Evolutionary conservation across 2,329 filamentous ascomycete genomes (phyloP).

Genomic region (Ophiostoma ulmi): DNA sequence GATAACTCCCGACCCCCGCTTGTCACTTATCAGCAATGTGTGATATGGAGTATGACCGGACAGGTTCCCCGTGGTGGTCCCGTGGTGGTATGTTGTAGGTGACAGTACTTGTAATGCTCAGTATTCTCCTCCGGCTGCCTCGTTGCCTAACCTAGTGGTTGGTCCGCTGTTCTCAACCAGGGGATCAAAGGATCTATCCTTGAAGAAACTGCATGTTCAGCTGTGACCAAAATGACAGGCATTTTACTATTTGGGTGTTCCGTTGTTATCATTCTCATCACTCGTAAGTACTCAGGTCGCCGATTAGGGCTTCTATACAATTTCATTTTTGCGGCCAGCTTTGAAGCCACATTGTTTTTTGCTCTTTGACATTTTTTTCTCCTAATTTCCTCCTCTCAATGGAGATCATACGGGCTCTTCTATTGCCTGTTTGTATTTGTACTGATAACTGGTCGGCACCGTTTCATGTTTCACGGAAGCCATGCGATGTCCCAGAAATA

Average conservation of each 20-base stretch:
- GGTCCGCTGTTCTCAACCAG: neutral
- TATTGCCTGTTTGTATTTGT: neutral
- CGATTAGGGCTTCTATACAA: neutral
- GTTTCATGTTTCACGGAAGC: constrained; percentile 1
- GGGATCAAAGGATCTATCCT: neutral
- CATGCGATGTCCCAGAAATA: constrained; percentile 1
- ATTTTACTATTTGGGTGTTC: neutral
- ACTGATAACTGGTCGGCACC: neutral
- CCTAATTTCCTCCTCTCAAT: neutral
- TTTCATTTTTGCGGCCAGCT: neutral
- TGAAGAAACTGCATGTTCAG: constrained; percentile 2
- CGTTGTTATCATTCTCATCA: neutral
- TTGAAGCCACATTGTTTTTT: neutral
- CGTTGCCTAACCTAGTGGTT: neutral
- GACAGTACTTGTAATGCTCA: neutral
- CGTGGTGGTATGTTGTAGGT: constrained; percentile 1
- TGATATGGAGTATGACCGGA: neutral
- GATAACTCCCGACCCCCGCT: neutral
- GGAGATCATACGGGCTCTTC: neutral
- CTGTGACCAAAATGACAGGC: neutral
- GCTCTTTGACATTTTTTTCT: neutral
- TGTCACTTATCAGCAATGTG: neutral
- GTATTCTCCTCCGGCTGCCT: no score
- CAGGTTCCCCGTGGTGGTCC: neutral
- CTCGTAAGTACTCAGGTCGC: neutral